phyloP scores from a whole-genome alignment of 768 basidiomycete genomes.

The Pleurotus pulmonarius region DNA sequence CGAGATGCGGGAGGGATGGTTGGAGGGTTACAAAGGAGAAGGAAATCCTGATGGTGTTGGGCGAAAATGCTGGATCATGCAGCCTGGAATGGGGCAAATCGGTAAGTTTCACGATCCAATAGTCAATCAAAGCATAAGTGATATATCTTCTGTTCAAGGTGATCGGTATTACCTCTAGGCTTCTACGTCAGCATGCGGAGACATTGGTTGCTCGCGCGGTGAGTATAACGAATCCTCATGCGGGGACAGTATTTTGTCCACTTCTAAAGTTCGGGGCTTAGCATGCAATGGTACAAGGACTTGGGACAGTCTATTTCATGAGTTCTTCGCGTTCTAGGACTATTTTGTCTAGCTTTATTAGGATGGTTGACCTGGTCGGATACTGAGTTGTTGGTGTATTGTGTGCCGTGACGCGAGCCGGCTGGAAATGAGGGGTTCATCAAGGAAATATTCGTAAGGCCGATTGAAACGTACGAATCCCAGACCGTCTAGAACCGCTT shows the following conservation, averaged over 20 bases:
- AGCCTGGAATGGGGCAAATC: conserved; percentile 88
- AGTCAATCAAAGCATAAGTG: not conserved
- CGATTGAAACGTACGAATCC: conserved; percentile 71
- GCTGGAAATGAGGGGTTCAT: conserved; percentile 42
- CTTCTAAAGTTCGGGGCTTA: no score
- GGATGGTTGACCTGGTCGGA: conserved; percentile 88
- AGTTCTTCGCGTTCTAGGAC: conserved; percentile 93
- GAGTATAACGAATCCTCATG: no score
- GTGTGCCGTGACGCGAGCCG: conserved; percentile 95
- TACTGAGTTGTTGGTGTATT: conserved; percentile 79
- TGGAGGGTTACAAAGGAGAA: conserved; percentile 52
- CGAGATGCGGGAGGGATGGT: conserved; percentile 70
- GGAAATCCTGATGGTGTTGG: conserved; percentile 46
- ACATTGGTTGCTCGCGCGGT: no score
- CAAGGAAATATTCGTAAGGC: not conserved
- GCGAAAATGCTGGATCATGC: conserved; percentile 75
- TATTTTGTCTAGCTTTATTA: conserved; percentile 92
- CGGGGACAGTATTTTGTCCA: no score
- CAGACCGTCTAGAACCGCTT: conserved; percentile 91
- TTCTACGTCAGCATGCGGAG: no score
- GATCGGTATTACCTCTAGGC: conserved; percentile 11
- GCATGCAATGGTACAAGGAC: not conserved
- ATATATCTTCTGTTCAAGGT: conserved; percentile 1
- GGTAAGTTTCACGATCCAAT: conserved; percentile 40
- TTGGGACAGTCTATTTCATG: conserved; percentile 47